Conservation (phyloP, 1,139 yeast genomes). For the Yamadazyma friedrichii region DNA sequence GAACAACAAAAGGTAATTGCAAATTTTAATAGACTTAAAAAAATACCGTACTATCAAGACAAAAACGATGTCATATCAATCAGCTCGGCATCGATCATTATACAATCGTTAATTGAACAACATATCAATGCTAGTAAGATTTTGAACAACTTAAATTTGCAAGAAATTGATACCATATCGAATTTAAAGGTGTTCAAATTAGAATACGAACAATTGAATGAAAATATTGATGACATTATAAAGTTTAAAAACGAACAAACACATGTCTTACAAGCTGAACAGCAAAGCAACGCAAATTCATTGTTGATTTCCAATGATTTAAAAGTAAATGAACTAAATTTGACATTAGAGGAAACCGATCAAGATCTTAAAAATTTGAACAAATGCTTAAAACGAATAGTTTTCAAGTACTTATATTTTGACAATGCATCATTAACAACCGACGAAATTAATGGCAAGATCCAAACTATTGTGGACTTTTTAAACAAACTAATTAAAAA, state of each 20-base stretch:
- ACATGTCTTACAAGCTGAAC: not conserved
- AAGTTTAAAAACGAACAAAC: slow-evolving; percentile 1
- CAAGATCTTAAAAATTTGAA: slow-evolving; percentile 1
- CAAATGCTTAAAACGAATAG: slow-evolving; percentile 3
- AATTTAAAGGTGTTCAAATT: slow-evolving; percentile 3
- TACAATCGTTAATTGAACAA: slow-evolving; percentile 18
- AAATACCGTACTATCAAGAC: slow-evolving; percentile 31
- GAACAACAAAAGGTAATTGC: slow-evolving; percentile 26
- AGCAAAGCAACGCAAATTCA: not conserved
- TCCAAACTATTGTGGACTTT: slow-evolving; percentile 6
- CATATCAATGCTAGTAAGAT: slow-evolving; percentile 16
- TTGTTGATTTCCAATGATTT: not conserved
- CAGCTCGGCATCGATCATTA: slow-evolving; percentile 30
- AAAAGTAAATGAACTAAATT: not conserved
- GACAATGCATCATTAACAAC: slow-evolving; percentile 3
- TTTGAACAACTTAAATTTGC: slow-evolving; percentile 9
- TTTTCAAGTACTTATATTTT: slow-evolving; percentile 8
- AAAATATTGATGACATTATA: slow-evolving; percentile 5
- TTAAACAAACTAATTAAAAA: slow-evolving; percentile 12
- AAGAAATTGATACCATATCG: slow-evolving; percentile 3
- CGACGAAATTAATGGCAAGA: slow-evolving; percentile 6
- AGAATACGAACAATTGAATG: slow-evolving; percentile 6
- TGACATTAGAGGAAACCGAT: not conserved
- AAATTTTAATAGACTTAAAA: slow-evolving; percentile 24
- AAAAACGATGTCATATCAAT: slow-evolving; percentile 39